phyloP scores from a whole-genome alignment of 331 rosid species.

The Arachis monticola region DNA sequence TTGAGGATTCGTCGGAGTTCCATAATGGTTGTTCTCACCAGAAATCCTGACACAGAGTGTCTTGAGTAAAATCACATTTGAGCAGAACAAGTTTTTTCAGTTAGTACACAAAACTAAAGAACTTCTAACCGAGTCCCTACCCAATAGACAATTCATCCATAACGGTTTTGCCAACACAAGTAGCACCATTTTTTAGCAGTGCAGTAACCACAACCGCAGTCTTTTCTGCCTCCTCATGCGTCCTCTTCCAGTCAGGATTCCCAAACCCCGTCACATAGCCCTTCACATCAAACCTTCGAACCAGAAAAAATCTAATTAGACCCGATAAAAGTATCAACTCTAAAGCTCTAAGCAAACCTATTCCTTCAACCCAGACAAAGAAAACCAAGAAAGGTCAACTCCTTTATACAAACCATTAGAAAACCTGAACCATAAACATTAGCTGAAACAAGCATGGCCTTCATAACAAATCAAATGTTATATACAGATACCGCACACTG shows the following conservation, averaged over 20 bases:
- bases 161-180: constrained; percentile 81
- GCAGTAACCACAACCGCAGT: constrained; percentile 70
- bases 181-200: constrained; percentile 71
- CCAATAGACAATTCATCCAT: constrained; percentile 79
- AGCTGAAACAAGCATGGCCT: constrained; percentile 47
- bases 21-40: constrained; percentile 77
- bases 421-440: not conserved
- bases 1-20: constrained; percentile 76
- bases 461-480: constrained; percentile 47
- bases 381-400: not conserved
- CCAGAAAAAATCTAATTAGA: constrained; percentile 3
- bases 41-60: constrained; percentile 53
- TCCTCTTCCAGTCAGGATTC: constrained; percentile 73
- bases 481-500: not conserved
- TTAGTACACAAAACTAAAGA: not conserved
- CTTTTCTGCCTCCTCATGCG: constrained; percentile 63
- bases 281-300: constrained; percentile 71
- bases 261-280: constrained; percentile 82
- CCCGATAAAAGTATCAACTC: constrained; percentile 17
- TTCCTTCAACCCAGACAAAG: constrained; percentile 8
- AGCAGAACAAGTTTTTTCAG: not conserved
- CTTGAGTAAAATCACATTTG: constrained; percentile 35
- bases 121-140: constrained; percentile 44
- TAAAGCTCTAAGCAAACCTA: constrained; percentile 11
- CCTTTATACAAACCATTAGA: not conserved